phyloP scores from a whole-genome alignment of 2,329 filamentous ascomycete genomes.

The Colletotrichum viniferum region DNA sequence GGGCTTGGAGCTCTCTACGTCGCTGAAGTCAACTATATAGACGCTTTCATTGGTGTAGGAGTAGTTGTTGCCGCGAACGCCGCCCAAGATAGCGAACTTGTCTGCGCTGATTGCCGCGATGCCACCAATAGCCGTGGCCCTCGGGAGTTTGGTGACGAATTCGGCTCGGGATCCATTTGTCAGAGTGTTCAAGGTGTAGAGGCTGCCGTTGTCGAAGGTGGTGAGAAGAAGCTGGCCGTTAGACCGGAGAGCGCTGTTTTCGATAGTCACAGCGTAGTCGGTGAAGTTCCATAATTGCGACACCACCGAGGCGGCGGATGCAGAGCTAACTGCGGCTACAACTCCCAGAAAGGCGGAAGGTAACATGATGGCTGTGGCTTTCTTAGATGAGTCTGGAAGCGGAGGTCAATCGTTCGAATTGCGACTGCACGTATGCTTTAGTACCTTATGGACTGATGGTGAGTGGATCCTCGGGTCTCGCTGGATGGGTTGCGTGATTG shows the following conservation, averaged over 20 bases:
- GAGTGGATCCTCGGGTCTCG: not conserved
- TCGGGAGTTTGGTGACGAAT: not conserved
- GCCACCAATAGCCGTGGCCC: not conserved
- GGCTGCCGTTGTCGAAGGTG: not conserved
- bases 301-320: not conserved
- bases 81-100: not conserved
- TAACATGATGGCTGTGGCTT: not conserved
- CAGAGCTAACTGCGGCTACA: not conserved
- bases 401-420: not conserved
- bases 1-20: not conserved
- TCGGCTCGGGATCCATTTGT: not conserved
- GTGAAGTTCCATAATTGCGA: not conserved
- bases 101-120: not conserved
- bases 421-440: not conserved
- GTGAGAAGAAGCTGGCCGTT: not conserved
- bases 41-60: not conserved
- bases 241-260: not conserved
- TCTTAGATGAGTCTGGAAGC: not conserved
- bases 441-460: not conserved
- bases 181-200: not conserved
- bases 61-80: not conserved
- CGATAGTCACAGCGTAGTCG: not conserved
- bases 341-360: not conserved
- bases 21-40: not conserved
- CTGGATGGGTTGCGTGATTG: not conserved